Evolutionary conservation across 1,284 basidiomycete genomes (phyloP).

Genomic region (Puccinia hordei): DNA sequence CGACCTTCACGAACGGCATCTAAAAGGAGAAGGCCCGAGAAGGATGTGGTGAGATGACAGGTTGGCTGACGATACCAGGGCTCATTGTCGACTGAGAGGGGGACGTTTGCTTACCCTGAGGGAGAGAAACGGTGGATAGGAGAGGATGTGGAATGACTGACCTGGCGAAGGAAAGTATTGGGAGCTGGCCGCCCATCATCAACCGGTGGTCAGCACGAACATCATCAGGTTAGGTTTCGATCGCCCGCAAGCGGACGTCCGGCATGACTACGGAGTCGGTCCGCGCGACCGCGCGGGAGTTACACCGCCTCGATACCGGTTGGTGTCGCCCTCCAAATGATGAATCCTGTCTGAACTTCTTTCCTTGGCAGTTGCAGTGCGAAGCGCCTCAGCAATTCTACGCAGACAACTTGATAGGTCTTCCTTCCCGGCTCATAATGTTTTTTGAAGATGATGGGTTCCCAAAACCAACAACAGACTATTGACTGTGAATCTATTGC

Average conservation of each 20-base stretch:
- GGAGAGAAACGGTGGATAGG: background rate
- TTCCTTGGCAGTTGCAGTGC: too few relatives aligned
- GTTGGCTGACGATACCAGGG: background rate
- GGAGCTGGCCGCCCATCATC: background rate
- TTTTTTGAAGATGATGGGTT: too few relatives aligned
- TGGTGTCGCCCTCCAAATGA: too few relatives aligned
- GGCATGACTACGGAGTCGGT: too few relatives aligned
- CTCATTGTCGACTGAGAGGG: background rate
- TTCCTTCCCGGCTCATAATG: too few relatives aligned
- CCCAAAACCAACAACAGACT: too few relatives aligned
- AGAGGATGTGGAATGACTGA: background rate
- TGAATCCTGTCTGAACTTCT: too few relatives aligned
- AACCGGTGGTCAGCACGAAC: background rate
- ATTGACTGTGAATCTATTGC: too few relatives aligned
- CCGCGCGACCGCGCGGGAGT: too few relatives aligned
- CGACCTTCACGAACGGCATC: constrained; percentile 59
- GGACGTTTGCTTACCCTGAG: background rate
- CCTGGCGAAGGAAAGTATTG: background rate
- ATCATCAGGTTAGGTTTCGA: constrained; percentile 19
- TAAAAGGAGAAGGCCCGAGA: background rate
- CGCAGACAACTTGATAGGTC: too few relatives aligned
- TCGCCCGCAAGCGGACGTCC: background rate
- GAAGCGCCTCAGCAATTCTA: too few relatives aligned
- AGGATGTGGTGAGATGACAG: background rate
- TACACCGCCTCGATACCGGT: too few relatives aligned